Evolutionary conservation across 208 protist genomes (phyloP).

Genomic region (Phytomonas francai): DNA sequence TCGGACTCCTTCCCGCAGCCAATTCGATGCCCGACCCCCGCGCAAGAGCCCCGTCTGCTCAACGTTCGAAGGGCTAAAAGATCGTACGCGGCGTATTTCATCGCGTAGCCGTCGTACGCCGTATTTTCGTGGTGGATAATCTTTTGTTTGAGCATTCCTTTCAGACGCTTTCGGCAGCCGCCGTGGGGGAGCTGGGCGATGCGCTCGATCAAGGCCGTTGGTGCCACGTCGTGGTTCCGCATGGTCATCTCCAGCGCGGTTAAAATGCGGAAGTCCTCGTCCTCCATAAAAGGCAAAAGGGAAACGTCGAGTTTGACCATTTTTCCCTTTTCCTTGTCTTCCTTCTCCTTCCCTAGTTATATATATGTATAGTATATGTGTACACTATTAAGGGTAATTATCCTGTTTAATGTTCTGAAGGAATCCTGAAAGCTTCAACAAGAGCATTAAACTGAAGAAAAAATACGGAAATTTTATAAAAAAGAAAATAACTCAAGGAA

Average conservation of each 20-base stretch:
- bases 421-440: too few species aligned
- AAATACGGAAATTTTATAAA: background rate
- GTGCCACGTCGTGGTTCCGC: conserved; percentile 98
- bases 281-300: conserved; percentile 82
- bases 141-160: conserved; percentile 88
- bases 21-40: conserved; percentile 92
- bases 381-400: too few species aligned
- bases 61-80: conserved; percentile 96
- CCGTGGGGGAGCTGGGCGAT: conserved; percentile 94
- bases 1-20: conserved; percentile 99
- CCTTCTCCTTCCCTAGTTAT: background rate
- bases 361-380: too few species aligned
- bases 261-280: conserved; percentile 89
- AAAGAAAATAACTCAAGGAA: too few species aligned
- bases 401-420: too few species aligned
- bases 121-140: conserved; percentile 93
- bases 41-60: conserved; percentile 84
- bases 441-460: too few species aligned
- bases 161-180: conserved; percentile 88
- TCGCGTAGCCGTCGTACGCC: conserved; percentile 95
- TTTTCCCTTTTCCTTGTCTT: background rate
- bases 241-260: conserved; percentile 97
- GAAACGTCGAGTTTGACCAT: conserved; percentile 89
- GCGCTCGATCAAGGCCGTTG: conserved; percentile 88
- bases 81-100: conserved; percentile 99